Evolutionary conservation across 148 eudicot genomes (phyloP), one percentile per base, ranked within the genome.

Genomic region (Limonium bicolor): DNA sequence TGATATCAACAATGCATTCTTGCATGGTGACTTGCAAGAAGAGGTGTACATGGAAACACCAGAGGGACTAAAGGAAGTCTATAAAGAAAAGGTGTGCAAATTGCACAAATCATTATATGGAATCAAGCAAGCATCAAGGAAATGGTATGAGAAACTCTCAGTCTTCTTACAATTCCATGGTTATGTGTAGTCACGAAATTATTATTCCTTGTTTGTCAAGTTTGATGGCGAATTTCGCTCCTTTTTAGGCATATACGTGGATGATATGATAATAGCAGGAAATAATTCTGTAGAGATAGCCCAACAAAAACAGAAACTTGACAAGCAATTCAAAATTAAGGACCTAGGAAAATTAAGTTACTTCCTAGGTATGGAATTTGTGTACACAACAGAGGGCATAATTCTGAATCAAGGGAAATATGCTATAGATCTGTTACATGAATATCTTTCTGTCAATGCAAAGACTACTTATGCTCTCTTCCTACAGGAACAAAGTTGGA

Each of bases 1-100:
- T 2, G 39, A 48, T n/a, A 18, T 48, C 1, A 48, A 20, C n/a
- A 48, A 48, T 31, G 52, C 52, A 0, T 31, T 48, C 22, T 7
- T 48, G 4, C 39, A 48, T 30, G 53, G 39, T 0, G 9, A 32
- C 6, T 2, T 48, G 0, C 25, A 32, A 30, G 53, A 48, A 12
- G 26, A 48, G 0, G 38, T 48, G 2, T 48, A 48, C 8, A 48
- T 48, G 27, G 33, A 48, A 5, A 12, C 13, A 10, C 27, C 17
- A 1, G 1, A 20, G 8, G 53, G 53, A 1, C 17, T 7, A 1
- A 20, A 7, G 53, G 53, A 1, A 6, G 20, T 10, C 15, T 18
- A 5, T 3, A 11, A 10, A 0, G 12, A 32, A 12, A 18, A 10
- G 6, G 39, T 48, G 2, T 48, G 53, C 26, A 48, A 48, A 32